Conservation (phyloP, 176 grass and related monocot species). For the Oryza punctata region DNA sequence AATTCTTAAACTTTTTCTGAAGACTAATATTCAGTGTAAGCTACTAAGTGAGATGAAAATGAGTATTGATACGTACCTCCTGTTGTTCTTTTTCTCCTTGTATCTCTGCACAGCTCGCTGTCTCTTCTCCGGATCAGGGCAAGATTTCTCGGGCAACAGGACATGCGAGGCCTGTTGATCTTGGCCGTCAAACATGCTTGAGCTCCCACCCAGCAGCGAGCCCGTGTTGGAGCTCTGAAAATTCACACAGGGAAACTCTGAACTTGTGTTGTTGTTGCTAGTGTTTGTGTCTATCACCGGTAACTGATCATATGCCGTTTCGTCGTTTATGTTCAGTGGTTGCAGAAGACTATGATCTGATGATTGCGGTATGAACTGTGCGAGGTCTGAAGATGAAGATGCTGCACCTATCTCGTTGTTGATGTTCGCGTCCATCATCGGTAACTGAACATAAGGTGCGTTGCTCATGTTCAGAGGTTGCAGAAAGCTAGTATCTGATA, state of each 20-base stretch:
- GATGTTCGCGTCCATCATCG: background rate
- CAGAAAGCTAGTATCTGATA: constrained; percentile 8
- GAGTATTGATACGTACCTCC: constrained; percentile 18
- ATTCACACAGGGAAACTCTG: background rate
- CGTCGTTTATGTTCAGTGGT: background rate
- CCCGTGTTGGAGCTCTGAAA: background rate
- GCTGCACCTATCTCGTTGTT: background rate
- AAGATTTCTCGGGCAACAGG: background rate
- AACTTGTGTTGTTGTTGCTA: background rate
- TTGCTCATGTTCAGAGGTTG: constrained; percentile 31
- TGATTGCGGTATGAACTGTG: background rate
- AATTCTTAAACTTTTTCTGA: background rate
- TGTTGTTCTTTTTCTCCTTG: constrained; percentile 46
- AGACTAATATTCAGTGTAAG: background rate
- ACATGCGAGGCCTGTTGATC: background rate
- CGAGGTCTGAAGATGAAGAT: background rate
- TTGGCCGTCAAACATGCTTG: constrained; percentile 4
- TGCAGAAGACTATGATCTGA: constrained; percentile 22
- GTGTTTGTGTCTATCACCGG: background rate
- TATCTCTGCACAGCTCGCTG: constrained; percentile 42
- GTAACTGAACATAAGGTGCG: constrained; percentile 29
- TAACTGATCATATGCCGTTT: constrained; percentile 15
- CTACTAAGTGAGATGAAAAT: background rate
- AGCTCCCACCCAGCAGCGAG: background rate
- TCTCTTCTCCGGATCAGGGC: constrained; percentile 31